Evolutionary conservation across 164 flowering plant genomes (phyloP).

Genomic region (Cinnamomum micranthum): DNA sequence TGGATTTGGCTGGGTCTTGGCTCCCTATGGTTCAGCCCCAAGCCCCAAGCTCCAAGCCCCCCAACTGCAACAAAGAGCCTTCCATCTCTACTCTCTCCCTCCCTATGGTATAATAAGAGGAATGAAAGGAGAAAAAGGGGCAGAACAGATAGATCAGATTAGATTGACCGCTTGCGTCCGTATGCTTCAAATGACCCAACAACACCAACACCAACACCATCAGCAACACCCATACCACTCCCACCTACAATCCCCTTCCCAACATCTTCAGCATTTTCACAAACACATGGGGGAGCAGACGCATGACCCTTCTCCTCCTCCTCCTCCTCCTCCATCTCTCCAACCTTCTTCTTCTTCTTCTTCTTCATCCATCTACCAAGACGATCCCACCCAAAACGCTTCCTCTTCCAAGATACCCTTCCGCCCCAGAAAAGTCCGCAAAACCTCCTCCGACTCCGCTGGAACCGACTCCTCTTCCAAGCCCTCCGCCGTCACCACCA

Average conservation of each 20-base stretch:
- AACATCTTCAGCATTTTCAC: neutral
- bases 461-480: neutral
- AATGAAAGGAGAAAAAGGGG: no score
- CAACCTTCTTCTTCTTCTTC: neutral
- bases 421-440: constrained; percentile 77
- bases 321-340: neutral
- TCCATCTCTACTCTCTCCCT: no score
- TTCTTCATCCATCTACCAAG: constrained; percentile 6
- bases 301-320: neutral
- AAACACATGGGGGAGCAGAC: constrained; percentile 5
- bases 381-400: constrained; percentile 15
- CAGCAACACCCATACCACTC: neutral
- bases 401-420: constrained; percentile 63
- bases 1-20: no score
- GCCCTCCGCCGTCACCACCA: constrained; percentile 6
- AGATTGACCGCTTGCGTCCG: neutral
- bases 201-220: neutral
- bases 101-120: no score
- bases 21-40: no score
- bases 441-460: constrained; percentile 35
- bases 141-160: neutral
- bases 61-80: no score
- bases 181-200: neutral
- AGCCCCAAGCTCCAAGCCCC: no score
- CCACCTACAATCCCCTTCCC: neutral